Evolutionary conservation across 306 rosid genomes (phyloP), one percentile per base, ranked within the genome.

Genomic region (Cicer chorassanicum): DNA sequence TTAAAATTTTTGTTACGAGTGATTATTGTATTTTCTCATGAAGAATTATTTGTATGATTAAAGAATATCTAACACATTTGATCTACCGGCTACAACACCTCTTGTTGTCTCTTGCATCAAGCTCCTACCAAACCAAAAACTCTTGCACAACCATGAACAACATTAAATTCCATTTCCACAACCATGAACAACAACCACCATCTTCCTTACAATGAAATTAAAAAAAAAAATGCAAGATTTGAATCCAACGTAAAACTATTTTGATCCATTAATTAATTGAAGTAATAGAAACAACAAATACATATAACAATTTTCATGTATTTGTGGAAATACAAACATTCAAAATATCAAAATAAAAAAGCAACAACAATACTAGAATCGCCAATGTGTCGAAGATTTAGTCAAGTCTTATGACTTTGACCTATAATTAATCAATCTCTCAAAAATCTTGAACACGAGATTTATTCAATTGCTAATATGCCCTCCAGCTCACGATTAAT

Each of bases 401-500:
- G 29, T 72, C 82, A 72, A 9, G 6, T 14, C 43, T 79, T 19
- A 65, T 44, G 74, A 65, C 11, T 7, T 12, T 8, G 59, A 72
- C 74, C 39, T 46, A 8, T 4, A 53, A 62, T 45, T 36, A 68
- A 57, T 36, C 18, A 49, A 49, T 46, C 15, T 45, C 50, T 45
- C 19, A 13, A 12, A 13, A 49, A 49, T 45, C 50, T 45, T n/a
- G 3, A 19, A n/a, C 55, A 50, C 55, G 14, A n/a, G 6, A 63
- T 49, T 75, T 50, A 50, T 50, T 50, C n/a, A 50, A 50, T 50
- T 50, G 9, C 56, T 6, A n/a, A 14, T 2, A 50, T 50, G 9
- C 56, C 56, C 56, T 14, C 21, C 7, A 14, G 6, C 4, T n/a
- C 8, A 63, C 0, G 7, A 41, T 82, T 36, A 89, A 65, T 90